These are phyloP conservation scores for Clavispora santaluciae DNA, from an alignment of 805 yeast species.

Conservation along the genomic window DNA sequence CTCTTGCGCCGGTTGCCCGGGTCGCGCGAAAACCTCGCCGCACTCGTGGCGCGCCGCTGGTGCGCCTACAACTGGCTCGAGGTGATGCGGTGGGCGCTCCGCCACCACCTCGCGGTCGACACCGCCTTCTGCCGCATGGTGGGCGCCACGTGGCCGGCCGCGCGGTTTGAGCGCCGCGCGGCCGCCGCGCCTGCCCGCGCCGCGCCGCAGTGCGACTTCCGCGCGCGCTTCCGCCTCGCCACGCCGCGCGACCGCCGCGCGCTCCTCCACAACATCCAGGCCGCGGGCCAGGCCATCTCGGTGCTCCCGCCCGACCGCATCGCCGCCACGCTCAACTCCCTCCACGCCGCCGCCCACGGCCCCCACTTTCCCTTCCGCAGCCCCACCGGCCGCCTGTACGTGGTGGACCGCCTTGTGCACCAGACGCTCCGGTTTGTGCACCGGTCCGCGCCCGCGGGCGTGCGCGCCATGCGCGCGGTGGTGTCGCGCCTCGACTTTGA, in stretches of 20 bases:
- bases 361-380: conserved; percentile 7
- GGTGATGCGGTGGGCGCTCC: conserved; percentile 12
- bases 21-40: background rate
- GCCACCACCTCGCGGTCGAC: conserved; percentile 6
- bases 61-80: conserved; percentile 12
- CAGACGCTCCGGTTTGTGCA: conserved; percentile 19
- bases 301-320: conserved; percentile 15
- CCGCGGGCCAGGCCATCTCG: conserved; percentile 28
- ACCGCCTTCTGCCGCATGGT: conserved; percentile 10
- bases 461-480: conserved; percentile 18
- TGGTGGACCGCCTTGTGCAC: conserved; percentile 15
- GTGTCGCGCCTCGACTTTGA: conserved; percentile 13
- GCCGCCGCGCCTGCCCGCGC: background rate
- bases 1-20: background rate
- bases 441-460: conserved; percentile 10
- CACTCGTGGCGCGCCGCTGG: conserved; percentile 1
- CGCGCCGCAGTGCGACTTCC: conserved; percentile 8
- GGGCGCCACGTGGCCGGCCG: conserved; percentile 8
- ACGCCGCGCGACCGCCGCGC: conserved; percentile 16
- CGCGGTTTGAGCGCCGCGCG: conserved; percentile 3
- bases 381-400: conserved; percentile 14
- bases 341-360: conserved; percentile 7
- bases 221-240: conserved; percentile 11
- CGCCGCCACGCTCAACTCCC: conserved; percentile 14
- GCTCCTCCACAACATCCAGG: conserved; percentile 24